phyloP scores from a whole-genome alignment of 2,329 filamentous ascomycete species.

The Botrytis elliptica region DNA sequence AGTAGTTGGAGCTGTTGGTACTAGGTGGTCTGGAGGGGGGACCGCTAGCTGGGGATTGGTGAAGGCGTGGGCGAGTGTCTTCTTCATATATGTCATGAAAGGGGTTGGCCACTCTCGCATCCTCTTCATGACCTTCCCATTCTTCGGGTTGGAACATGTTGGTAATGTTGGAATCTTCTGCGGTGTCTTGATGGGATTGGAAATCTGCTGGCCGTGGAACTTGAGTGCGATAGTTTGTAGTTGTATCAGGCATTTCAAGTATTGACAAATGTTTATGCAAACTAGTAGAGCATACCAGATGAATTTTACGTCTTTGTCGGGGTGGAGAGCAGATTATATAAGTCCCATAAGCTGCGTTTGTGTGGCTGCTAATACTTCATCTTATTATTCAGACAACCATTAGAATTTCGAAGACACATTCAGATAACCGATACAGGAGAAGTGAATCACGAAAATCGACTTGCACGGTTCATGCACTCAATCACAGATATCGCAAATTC shows the following conservation, averaged over 20 bases:
- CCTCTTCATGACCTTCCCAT: not conserved
- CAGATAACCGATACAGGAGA: not conserved
- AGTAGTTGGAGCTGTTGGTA: not conserved
- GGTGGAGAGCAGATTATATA: not conserved
- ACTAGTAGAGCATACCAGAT: not conserved
- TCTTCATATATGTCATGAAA: not conserved
- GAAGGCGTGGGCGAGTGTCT: not conserved
- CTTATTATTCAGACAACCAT: not conserved
- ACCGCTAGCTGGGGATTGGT: not conserved
- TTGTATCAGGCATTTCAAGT: not conserved
- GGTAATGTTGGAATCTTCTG: not conserved
- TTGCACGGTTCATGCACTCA: accelerated
- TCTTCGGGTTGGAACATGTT: not conserved
- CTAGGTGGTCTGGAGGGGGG: not conserved
- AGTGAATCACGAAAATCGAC: not conserved
- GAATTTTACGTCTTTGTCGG: not conserved
- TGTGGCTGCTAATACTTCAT: not conserved
- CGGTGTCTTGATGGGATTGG: not conserved
- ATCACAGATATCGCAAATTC: not conserved
- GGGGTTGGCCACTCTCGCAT: not conserved
- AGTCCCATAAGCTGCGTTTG: not conserved
- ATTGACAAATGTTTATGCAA: not conserved
- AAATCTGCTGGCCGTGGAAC: not conserved
- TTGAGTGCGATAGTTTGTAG: not conserved
- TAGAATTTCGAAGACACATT: not conserved